phyloP scores from a whole-genome alignment of 352 stramenopile genomes.

The Phytophthora citrophthora region DNA sequence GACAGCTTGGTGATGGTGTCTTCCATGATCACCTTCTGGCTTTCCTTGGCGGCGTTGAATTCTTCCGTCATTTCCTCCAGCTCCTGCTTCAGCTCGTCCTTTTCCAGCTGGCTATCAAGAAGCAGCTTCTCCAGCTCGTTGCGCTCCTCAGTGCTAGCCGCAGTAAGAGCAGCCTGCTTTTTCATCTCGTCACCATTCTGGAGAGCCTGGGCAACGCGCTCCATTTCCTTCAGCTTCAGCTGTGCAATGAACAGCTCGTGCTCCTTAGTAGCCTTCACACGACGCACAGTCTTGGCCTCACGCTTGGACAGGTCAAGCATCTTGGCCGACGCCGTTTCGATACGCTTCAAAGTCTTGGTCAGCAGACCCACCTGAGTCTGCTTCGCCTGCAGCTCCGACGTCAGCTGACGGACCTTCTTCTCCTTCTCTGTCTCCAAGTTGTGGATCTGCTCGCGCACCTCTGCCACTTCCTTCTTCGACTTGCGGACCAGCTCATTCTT shows the following conservation, averaged over 20 bases:
- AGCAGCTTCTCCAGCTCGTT: conserved; percentile 63
- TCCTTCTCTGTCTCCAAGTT: conserved; percentile 65
- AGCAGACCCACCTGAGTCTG: conserved; percentile 61
- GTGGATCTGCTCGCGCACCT: conserved; percentile 63
- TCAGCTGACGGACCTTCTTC: conserved; percentile 62
- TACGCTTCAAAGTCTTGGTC: conserved; percentile 60
- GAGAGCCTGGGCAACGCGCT: conserved; percentile 43
- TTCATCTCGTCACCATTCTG: conserved; percentile 44
- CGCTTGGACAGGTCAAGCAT: conserved; percentile 55
- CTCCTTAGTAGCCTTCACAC: conserved; percentile 66
- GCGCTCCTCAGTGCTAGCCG: conserved; percentile 36
- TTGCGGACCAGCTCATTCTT: conserved; percentile 60
- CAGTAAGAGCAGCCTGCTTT: conserved; percentile 35
- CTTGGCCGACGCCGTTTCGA: conserved; percentile 56
- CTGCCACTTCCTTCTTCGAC: conserved; percentile 62
- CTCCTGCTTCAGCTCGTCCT: conserved; percentile 64
- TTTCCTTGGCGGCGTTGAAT: conserved; percentile 43
- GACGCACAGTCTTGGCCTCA: conserved; percentile 54
- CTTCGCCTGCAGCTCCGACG: conserved; percentile 62
- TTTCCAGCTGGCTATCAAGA: conserved; percentile 55
- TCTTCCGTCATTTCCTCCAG: conserved; percentile 51
- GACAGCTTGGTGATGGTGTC: conserved; percentile 50
- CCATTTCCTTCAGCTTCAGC: conserved; percentile 68
- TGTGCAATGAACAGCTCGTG: conserved; percentile 67
- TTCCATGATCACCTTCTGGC: conserved; percentile 44